Percentiles rank a stretch among this genome's conserved stretches.
These are phyloP conservation scores for Trichoderma citrinoviride DNA, from an alignment of 2,329 filamentous ascomycete genomes.

Conservation along the genomic window DNA sequence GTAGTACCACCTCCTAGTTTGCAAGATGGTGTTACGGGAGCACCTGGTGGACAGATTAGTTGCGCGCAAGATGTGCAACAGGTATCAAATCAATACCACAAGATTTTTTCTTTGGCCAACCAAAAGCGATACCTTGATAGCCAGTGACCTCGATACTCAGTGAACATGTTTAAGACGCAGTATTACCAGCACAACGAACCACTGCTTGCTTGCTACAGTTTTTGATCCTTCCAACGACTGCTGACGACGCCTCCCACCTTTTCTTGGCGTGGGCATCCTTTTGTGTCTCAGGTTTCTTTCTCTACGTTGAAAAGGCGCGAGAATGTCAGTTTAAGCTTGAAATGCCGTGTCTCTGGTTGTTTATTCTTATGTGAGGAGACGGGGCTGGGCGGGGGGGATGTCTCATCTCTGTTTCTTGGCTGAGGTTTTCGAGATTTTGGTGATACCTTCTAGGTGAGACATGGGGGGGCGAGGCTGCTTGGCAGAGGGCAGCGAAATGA, in stretches of 20 bases:
- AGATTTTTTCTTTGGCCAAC: too few relatives aligned
- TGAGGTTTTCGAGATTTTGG: background rate
- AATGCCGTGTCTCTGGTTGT: constrained; percentile 5
- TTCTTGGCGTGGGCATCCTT: background rate
- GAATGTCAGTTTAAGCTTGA: constrained; percentile 22
- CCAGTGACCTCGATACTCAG: background rate
- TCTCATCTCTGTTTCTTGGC: background rate
- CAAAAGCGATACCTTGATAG: too few relatives aligned
- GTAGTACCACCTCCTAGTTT: constrained; percentile 1
- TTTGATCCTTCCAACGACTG: background rate
- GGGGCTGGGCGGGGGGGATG: background rate
- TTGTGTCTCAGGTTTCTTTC: background rate
- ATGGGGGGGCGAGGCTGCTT: constrained; percentile 12
- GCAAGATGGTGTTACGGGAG: constrained; percentile 9
- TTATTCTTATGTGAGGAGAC: background rate
- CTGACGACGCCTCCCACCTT: background rate
- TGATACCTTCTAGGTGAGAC: background rate
- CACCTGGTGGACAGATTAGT: background rate
- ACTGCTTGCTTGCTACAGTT: too few relatives aligned
- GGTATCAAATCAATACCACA: constrained; percentile 5
- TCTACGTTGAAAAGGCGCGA: background rate
- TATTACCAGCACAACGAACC: background rate
- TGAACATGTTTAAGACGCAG: background rate
- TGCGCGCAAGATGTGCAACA: constrained; percentile 1
- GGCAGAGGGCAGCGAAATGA: background rate